These are phyloP conservation scores for Heterobasidion annosum DNA, from an alignment of 1,284 basidiomycete genomes.

Conservation along the genomic window DNA sequence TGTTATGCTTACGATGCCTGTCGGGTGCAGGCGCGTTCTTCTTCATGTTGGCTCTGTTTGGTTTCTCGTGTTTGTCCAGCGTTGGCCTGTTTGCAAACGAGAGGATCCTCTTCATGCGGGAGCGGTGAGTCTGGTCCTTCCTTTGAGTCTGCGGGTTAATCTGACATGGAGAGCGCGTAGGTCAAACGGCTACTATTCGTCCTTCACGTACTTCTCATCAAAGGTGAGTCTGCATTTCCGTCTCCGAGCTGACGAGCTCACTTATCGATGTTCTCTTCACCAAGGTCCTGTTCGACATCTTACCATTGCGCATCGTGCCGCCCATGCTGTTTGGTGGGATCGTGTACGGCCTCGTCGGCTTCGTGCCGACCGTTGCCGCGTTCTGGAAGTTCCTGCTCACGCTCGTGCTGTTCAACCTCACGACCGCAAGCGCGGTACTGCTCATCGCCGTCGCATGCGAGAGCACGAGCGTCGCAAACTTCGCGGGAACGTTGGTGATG, in stretches of 20 bases:
- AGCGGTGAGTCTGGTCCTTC: conserved; percentile 51
- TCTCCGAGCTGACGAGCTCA: neutral
- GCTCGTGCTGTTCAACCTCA: conserved; percentile 91
- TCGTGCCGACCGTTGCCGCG: conserved; percentile 79
- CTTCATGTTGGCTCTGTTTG: conserved; percentile 91
- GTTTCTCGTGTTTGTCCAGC: conserved; percentile 92
- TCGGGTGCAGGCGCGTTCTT: conserved; percentile 75
- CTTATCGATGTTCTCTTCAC: neutral
- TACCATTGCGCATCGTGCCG: conserved; percentile 89
- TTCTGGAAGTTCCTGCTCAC: conserved; percentile 99
- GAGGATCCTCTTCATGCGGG: conserved; percentile 91
- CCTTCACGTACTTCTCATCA: conserved; percentile 91
- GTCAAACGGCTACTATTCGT: conserved; percentile 94
- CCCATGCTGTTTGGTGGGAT: conserved; percentile 93
- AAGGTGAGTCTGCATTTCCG: no score
- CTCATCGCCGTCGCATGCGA: conserved; percentile 84
- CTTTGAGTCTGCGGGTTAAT: no score
- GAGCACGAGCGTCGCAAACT: conserved; percentile 81
- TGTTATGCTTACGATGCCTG: neutral
- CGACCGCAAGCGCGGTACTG: conserved; percentile 86
- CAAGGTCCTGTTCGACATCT: conserved; percentile 88
- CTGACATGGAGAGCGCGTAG: conserved; percentile 27
- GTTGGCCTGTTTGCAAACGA: conserved; percentile 91
- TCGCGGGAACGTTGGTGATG: conserved; percentile 94
- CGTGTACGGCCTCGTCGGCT: conserved; percentile 87